These are phyloP conservation scores for Paecilomyces niveus DNA, from an alignment of 2,329 filamentous ascomycete species.

Conservation along the genomic window DNA sequence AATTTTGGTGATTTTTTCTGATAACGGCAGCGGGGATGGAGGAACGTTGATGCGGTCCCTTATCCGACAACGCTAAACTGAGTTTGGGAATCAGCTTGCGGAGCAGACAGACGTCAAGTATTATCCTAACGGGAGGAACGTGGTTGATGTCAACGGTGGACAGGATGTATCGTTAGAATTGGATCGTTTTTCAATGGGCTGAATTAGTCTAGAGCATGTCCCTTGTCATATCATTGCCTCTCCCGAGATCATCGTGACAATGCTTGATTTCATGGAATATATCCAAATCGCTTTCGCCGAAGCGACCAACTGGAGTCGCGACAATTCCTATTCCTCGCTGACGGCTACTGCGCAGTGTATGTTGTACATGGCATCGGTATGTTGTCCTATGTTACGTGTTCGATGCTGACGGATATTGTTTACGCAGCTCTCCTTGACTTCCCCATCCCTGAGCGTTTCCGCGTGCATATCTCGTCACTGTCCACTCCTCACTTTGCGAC, in stretches of 20 bases:
- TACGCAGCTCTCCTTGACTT: constrained; percentile 75
- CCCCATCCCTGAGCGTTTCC: constrained; percentile 72
- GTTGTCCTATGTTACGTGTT: neutral
- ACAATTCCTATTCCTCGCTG: constrained; percentile 85
- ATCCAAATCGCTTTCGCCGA: constrained; percentile 85
- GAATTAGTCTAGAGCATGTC: neutral
- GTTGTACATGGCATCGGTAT: constrained; percentile 11
- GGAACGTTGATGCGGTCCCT: constrained; percentile 27
- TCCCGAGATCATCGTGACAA: constrained; percentile 35
- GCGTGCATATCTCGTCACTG: constrained; percentile 82
- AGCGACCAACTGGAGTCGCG: constrained; percentile 78
- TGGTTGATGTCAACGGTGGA: neutral
- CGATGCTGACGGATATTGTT: constrained; percentile 2
- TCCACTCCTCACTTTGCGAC: constrained; percentile 90
- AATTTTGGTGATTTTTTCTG: constrained; percentile 27
- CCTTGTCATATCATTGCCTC: neutral
- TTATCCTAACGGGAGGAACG: neutral
- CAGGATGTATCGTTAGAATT: neutral
- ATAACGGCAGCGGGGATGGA: constrained; percentile 27
- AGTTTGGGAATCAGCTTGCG: constrained; percentile 24
- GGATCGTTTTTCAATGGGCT: neutral
- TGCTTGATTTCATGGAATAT: constrained; percentile 98
- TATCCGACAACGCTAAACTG: constrained; percentile 28
- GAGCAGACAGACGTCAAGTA: neutral
- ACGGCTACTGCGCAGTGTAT: constrained; percentile 76